Percentiles rank a stretch among this genome's conserved stretches.
Conservation (phyloP, 306 rosid species). For the Delonix regia region DNA sequence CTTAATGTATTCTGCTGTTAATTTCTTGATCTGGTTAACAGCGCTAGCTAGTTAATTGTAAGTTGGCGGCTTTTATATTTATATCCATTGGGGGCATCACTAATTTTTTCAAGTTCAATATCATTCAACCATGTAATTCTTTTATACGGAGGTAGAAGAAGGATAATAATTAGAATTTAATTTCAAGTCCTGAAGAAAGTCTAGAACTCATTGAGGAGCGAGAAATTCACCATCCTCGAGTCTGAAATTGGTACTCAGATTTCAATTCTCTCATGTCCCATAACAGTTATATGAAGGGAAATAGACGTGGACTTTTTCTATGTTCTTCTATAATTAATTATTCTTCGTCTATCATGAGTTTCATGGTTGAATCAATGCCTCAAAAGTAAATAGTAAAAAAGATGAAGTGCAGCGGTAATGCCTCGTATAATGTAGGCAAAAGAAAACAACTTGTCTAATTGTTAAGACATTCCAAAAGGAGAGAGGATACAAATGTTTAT, state of each 20-base stretch:
- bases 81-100: too few relatives aligned
- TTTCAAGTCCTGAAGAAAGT: background rate
- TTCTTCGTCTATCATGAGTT: background rate
- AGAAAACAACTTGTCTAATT: slow-evolving; percentile 26
- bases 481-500: background rate
- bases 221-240: background rate
- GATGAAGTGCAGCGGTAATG: background rate
- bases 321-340: background rate
- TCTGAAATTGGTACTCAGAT: background rate
- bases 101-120: too few relatives aligned
- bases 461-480: slow-evolving; percentile 32
- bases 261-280: background rate
- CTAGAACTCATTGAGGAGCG: background rate
- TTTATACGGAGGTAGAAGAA: too few relatives aligned
- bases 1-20: background rate
- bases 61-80: too few relatives aligned
- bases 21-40: background rate
- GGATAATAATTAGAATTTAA: too few relatives aligned
- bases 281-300: background rate
- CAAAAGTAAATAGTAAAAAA: background rate
- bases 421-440: background rate
- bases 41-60: too few relatives aligned
- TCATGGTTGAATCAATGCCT: background rate
- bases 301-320: background rate
- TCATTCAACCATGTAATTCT: too few relatives aligned